Percentiles rank a stretch among this genome's conserved stretches.
Conservation (phyloP, 257 asterid species). For the Ehretia macrophylla region DNA sequence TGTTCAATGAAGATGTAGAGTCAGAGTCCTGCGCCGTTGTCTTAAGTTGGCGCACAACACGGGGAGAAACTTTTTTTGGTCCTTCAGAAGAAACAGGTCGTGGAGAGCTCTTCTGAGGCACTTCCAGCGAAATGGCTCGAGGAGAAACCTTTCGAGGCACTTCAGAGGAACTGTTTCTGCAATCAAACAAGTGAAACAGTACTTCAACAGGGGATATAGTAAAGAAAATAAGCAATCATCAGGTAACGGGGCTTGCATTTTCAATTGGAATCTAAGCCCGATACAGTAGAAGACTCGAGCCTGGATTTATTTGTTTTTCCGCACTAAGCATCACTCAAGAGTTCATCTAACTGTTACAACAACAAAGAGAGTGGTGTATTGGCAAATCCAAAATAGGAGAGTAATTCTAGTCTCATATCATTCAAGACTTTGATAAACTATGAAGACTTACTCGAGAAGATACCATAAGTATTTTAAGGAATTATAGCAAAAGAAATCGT, state of each 20-base stretch:
- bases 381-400: no score
- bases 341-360: no score
- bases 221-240: not conserved
- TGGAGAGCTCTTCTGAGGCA: slow-evolving; percentile 27
- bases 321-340: no score
- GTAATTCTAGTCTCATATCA: no score
- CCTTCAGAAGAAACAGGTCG: slow-evolving; percentile 29
- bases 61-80: slow-evolving; percentile 47
- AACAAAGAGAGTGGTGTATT: no score
- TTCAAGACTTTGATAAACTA: no score
- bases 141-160: slow-evolving; percentile 37
- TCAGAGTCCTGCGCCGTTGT: slow-evolving; percentile 48
- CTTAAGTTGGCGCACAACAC: slow-evolving; percentile 75
- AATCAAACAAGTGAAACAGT: slow-evolving; percentile 1
- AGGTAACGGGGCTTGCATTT: not conserved
- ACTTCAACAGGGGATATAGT: not conserved
- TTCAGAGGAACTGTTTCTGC: slow-evolving; percentile 51
- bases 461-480: no score
- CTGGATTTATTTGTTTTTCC: not conserved
- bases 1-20: slow-evolving; percentile 55
- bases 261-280: not conserved
- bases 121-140: slow-evolving; percentile 25
- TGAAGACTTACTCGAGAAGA: no score
- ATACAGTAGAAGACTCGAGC: not conserved
- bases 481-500: no score